Conservation (phyloP, 495 filamentous ascomycete species). For the Penicillium egyptiacum region DNA sequence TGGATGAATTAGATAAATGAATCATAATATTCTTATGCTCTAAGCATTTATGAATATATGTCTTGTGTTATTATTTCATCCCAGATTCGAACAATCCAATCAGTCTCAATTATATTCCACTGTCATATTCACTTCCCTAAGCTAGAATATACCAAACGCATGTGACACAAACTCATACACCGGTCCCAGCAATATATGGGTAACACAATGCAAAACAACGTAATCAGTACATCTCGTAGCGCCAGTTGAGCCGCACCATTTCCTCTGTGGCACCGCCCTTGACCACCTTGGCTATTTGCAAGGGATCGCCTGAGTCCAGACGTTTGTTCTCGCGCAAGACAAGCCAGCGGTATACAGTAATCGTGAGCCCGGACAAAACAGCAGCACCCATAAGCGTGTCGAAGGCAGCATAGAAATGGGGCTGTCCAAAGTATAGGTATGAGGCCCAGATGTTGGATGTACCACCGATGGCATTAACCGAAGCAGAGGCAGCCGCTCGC, state of each 20-base stretch:
- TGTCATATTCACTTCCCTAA: not conserved
- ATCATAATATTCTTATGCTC: not conserved
- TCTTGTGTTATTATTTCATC: not conserved
- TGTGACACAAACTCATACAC: not conserved
- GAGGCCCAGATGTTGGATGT: conserved; percentile 43
- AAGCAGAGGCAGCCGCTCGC: conserved; percentile 31
- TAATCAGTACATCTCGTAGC: conserved; percentile 42
- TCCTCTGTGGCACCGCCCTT: conserved; percentile 43
- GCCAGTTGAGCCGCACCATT: conserved; percentile 41
- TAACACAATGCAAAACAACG: not conserved
- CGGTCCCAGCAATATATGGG: not conserved
- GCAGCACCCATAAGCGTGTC: conserved; percentile 37
- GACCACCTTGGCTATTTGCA: conserved; percentile 32
- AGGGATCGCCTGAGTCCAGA: conserved; percentile 34
- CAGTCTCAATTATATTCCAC: not conserved
- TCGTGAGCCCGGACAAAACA: conserved; percentile 30
- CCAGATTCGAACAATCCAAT: not conserved
- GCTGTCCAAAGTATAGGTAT: conserved; percentile 38
- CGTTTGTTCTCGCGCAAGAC: conserved; percentile 37
- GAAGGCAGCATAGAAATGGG: conserved; percentile 40
- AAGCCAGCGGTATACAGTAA: conserved; percentile 39
- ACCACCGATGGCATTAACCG: conserved; percentile 37
- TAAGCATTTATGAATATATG: not conserved
- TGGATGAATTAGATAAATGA: conserved; percentile 27
- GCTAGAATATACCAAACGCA: not conserved